Evolutionary conservation across 1,284 basidiomycete species (phyloP).

Genomic region (Boletus albobrunnescens): DNA sequence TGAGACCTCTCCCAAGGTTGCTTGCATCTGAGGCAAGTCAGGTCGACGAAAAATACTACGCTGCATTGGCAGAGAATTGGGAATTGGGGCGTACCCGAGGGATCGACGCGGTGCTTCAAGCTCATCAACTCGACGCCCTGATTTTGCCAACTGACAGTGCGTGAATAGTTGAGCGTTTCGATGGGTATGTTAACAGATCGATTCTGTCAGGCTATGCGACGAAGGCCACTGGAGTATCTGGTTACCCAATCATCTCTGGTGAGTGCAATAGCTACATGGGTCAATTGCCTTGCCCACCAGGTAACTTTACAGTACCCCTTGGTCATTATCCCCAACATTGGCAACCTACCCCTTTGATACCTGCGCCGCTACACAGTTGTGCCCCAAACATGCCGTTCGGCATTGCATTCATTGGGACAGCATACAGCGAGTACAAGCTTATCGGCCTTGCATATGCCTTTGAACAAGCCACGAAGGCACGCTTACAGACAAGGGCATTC

Average conservation of each 20-base stretch:
- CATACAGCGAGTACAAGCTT: conserved; percentile 48
- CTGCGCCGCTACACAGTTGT: conserved; percentile 25
- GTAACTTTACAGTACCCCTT: conserved; percentile 38
- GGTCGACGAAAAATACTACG: conserved; percentile 37
- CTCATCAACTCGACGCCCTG: conserved; percentile 44
- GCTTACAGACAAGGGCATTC: conserved; percentile 42
- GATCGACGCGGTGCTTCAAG: conserved; percentile 43
- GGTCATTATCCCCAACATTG: conserved; percentile 40
- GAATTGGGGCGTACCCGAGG: conserved; percentile 40
- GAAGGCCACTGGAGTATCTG: conserved; percentile 23
- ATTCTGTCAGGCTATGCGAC: conserved; percentile 20
- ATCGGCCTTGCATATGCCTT: conserved; percentile 50
- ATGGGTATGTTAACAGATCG: background rate
- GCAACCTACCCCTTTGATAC: conserved; percentile 23
- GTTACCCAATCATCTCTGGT: conserved; percentile 34
- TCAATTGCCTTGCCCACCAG: conserved; percentile 5
- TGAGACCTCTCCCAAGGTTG: conserved; percentile 29
- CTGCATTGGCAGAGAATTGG: conserved; percentile 36
- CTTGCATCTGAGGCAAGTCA: conserved; percentile 38
- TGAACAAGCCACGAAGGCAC: conserved; percentile 50
- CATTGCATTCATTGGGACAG: conserved; percentile 48
- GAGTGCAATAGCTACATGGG: background rate
- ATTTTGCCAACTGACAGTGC: conserved; percentile 39
- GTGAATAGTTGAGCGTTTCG: conserved; percentile 4
- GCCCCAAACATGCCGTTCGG: conserved; percentile 50